phyloP scores from a whole-genome alignment of 805 yeast species.

The Alloascoidea hylecoeti region DNA sequence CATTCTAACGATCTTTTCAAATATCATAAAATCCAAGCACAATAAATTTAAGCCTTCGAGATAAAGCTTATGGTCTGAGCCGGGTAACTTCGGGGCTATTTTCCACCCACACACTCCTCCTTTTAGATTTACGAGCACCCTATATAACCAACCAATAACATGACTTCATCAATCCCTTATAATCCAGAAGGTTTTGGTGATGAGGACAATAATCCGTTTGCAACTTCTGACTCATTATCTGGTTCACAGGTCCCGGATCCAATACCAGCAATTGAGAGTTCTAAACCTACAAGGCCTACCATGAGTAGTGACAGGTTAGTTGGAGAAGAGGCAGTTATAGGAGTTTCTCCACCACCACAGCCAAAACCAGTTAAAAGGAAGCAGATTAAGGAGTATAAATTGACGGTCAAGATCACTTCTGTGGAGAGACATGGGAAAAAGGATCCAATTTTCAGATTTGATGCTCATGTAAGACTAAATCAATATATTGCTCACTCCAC shows the following conservation, averaged over 20 bases:
- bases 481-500: not conserved
- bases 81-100: too few relatives aligned
- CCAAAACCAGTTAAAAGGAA: conserved; percentile 3
- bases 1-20: too few relatives aligned
- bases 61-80: too few relatives aligned
- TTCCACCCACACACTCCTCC: too few relatives aligned
- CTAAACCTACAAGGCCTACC: not conserved
- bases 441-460: conserved; percentile 70
- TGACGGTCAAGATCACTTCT: conserved; percentile 45
- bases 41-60: too few relatives aligned
- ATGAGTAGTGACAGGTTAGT: conserved; percentile 1
- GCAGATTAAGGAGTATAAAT: conserved; percentile 20
- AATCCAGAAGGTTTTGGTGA: conserved; percentile 5
- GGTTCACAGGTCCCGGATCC: conserved; percentile 4
- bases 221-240: conserved; percentile 2
- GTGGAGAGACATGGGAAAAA: conserved; percentile 63
- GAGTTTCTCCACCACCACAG: conserved; percentile 5
- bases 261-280: not conserved
- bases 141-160: conserved; percentile 1
- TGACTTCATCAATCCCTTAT: conserved; percentile 11
- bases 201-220: not conserved
- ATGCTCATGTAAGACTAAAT: conserved; percentile 24
- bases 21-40: too few relatives aligned
- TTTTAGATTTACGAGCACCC: too few relatives aligned
- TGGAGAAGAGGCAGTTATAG: conserved; percentile 3